Conservation (phyloP, 768 basidiomycete species). For the Leucocoprinus sp. region DNA sequence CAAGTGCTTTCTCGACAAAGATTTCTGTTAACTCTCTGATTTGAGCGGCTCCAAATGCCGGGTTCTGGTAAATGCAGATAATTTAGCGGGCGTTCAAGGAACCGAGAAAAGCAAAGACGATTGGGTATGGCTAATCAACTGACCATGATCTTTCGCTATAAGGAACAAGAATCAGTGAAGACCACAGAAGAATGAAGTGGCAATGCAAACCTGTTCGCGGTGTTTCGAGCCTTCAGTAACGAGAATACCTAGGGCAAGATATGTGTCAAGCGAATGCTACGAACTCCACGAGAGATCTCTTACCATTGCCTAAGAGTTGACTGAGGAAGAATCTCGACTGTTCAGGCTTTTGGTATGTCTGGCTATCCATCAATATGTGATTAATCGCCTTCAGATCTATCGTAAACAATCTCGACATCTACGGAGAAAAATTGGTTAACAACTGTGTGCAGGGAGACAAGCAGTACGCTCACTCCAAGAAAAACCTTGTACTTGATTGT, state of each 20-base stretch:
- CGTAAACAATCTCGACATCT: slow-evolving; percentile 42
- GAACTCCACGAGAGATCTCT: not conserved
- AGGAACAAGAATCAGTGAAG: not conserved
- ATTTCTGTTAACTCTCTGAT: slow-evolving; percentile 49
- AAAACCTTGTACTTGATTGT: slow-evolving; percentile 37
- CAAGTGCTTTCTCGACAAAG: slow-evolving; percentile 46
- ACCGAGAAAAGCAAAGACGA: too few species aligned
- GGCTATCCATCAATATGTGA: slow-evolving; percentile 56
- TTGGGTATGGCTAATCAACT: not conserved
- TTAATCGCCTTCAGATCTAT: slow-evolving; percentile 54
- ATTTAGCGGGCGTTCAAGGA: not conserved
- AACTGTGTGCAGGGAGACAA: not conserved
- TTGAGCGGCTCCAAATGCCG: slow-evolving; percentile 56
- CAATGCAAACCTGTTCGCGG: slow-evolving; percentile 30
- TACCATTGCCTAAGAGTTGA: slow-evolving; percentile 36
- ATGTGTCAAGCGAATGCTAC: not conserved
- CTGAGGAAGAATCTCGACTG: slow-evolving; percentile 27
- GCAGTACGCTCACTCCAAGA: slow-evolving; percentile 30
- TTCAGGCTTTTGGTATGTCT: slow-evolving; percentile 56
- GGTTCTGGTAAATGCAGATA: slow-evolving; percentile 33
- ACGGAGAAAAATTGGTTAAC: not conserved
- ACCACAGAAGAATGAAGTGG: not conserved
- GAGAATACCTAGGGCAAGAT: slow-evolving; percentile 32
- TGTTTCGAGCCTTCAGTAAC: slow-evolving; percentile 41
- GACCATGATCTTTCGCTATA: slow-evolving; percentile 36